Conservation (phyloP, 2,329 filamentous ascomycete genomes). For the Monilinia vaccinii-corymbosi region DNA sequence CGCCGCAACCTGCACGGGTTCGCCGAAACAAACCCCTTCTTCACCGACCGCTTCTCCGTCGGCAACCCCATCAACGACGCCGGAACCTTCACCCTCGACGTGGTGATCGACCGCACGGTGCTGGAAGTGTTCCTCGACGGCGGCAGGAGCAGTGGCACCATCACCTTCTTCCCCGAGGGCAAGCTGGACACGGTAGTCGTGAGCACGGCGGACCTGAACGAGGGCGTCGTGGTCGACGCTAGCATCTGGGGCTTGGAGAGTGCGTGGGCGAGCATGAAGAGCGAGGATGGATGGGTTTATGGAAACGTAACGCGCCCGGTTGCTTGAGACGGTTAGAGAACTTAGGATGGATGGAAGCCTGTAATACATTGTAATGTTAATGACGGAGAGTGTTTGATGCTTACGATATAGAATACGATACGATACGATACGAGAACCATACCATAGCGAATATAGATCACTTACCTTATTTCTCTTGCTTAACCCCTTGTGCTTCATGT, state of each 20-base stretch:
- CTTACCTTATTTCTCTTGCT: no score
- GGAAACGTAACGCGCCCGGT: conserved; percentile 18
- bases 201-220: conserved; percentile 22
- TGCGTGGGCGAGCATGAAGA: conserved; percentile 27
- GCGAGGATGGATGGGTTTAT: conserved; percentile 18
- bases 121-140: conserved; percentile 46
- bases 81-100: conserved; percentile 32
- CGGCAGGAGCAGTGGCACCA: conserved; percentile 40
- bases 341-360: background rate
- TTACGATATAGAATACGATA: no score
- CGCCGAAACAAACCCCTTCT: conserved; percentile 37
- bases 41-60: conserved; percentile 43
- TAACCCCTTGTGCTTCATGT: no score
- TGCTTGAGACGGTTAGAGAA: background rate
- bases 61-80: conserved; percentile 16
- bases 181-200: conserved; percentile 26
- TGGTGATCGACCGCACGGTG: conserved; percentile 44
- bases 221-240: conserved; percentile 21
- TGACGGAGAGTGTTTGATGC: no score
- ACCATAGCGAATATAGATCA: no score
- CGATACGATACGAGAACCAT: no score
- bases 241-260: conserved; percentile 33
- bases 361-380: no score
- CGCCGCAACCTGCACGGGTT: conserved; percentile 41
- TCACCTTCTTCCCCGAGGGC: conserved; percentile 40